Evolutionary conservation across 2,329 filamentous ascomycete genomes (phyloP).

Genomic region (Beauveria sp.): DNA sequence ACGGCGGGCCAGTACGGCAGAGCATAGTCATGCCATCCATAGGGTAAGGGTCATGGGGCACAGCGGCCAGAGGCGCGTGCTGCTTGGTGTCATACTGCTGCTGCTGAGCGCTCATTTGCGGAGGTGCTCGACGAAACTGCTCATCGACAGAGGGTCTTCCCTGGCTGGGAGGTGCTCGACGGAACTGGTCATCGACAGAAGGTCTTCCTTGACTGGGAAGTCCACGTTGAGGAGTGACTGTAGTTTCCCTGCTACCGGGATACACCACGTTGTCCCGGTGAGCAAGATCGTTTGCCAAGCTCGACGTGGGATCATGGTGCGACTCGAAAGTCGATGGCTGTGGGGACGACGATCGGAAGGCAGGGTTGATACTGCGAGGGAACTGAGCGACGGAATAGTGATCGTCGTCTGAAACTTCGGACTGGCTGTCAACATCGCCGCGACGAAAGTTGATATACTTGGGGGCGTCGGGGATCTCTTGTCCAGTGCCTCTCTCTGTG

Average conservation of each 20-base stretch:
- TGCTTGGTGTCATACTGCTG: slow-evolving; percentile 34
- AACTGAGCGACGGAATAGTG: slow-evolving; percentile 94
- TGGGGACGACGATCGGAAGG: slow-evolving; percentile 91
- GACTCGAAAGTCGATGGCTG: slow-evolving; percentile 90
- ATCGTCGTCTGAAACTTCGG: slow-evolving; percentile 78
- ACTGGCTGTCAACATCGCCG: slow-evolving; percentile 76
- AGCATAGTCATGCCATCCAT: slow-evolving; percentile 97
- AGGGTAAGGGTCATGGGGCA: slow-evolving; percentile 90
- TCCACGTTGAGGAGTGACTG: slow-evolving; percentile 44
- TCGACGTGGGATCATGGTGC: slow-evolving; percentile 77
- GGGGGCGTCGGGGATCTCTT: slow-evolving; percentile 93
- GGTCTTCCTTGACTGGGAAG: slow-evolving; percentile 14
- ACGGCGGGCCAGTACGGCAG: slow-evolving; percentile 63
- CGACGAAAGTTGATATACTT: slow-evolving; percentile 99
- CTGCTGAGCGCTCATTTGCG: slow-evolving; percentile 13
- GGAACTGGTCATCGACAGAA: slow-evolving; percentile 24
- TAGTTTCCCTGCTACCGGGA: slow-evolving; percentile 42
- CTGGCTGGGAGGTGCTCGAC: slow-evolving; percentile 32
- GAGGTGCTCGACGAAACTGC: slow-evolving; percentile 17
- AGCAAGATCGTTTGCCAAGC: slow-evolving; percentile 61
- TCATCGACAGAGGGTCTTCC: slow-evolving; percentile 11
- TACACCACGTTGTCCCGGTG: slow-evolving; percentile 44
- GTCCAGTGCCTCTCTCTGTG: slow-evolving; percentile 78
- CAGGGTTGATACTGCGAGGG: slow-evolving; percentile 87
- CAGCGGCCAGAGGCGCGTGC: slow-evolving; percentile 51